Percentiles rank a stretch among this genome's conserved stretches.
These are phyloP conservation scores for Taxillus chinensis DNA, from an alignment of 164 flowering plant genomes.

Conservation along the genomic window DNA sequence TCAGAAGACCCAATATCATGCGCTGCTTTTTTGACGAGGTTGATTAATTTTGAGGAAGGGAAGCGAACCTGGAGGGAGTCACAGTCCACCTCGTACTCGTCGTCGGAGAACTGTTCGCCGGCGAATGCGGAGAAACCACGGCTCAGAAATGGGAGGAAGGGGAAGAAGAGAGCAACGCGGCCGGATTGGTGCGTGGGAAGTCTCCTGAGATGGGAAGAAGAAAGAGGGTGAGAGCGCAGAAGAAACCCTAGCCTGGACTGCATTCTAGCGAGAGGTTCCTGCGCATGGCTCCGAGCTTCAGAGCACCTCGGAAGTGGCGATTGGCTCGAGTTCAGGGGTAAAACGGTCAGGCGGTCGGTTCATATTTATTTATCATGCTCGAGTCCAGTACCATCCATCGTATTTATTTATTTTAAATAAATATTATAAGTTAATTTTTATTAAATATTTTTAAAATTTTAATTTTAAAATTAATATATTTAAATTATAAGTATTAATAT, in stretches of 20 bases:
- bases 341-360: too few relatives aligned
- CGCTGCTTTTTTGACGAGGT: too few relatives aligned
- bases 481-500: too few relatives aligned
- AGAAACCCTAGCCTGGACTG: slow-evolving; percentile 27
- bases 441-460: too few relatives aligned
- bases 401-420: too few relatives aligned
- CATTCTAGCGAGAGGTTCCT: slow-evolving; percentile 13
- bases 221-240: slow-evolving; percentile 2
- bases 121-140: slow-evolving; percentile 40
- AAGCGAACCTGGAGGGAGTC: slow-evolving; percentile 45
- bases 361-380: too few relatives aligned
- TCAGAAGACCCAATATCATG: neutral
- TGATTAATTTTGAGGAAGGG: too few relatives aligned
- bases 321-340: too few relatives aligned
- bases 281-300: neutral
- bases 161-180: neutral
- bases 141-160: neutral
- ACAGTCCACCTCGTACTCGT: slow-evolving; percentile 83
- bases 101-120: slow-evolving; percentile 89
- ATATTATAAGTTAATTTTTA: too few relatives aligned
- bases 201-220: slow-evolving; percentile 7
- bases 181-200: neutral
- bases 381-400: too few relatives aligned
- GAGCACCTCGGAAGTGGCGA: neutral
- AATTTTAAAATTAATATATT: too few relatives aligned